Percentiles rank a stretch among this genome's conserved stretches.
phyloP scores from a whole-genome alignment of 176 grass and related monocot genomes.

The Bromus sterilis region DNA sequence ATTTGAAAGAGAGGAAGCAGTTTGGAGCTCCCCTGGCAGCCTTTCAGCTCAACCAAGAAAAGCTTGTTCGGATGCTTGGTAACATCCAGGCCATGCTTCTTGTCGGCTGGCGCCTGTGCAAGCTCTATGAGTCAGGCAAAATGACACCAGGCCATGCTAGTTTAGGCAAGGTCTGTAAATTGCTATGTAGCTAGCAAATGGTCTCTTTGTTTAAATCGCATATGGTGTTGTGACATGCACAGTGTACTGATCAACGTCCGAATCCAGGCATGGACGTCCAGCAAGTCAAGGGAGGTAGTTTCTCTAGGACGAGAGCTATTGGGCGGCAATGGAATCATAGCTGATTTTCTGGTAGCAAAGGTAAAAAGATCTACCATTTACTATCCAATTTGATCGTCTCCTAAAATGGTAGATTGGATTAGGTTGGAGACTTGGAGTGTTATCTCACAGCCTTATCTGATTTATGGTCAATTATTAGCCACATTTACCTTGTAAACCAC shows the following conservation, averaged over 20 bases:
- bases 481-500: neutral
- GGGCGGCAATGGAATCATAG: constrained; percentile 89
- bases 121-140: constrained; percentile 85
- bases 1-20: constrained; percentile 90
- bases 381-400: neutral
- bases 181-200: neutral
- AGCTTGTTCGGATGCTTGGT: constrained; percentile 90
- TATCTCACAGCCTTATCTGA: neutral
- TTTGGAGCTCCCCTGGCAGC: constrained; percentile 88
- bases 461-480: neutral
- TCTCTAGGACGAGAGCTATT: constrained; percentile 86
- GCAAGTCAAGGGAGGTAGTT: constrained; percentile 72
- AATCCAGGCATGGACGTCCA: constrained; percentile 72
- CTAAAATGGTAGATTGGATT: neutral
- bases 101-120: constrained; percentile 91
- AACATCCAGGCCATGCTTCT: constrained; percentile 96
- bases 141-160: constrained; percentile 90
- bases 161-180: constrained; percentile 68
- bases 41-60: constrained; percentile 98
- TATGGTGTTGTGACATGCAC: neutral
- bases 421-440: neutral
- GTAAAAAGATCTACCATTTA: constrained; percentile 16
- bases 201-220: neutral
- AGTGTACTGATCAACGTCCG: neutral
- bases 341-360: constrained; percentile 97